Percentiles rank a stretch among this genome's conserved stretches.
These are phyloP conservation scores for Saccharomycopsis selenospora DNA, from an alignment of 805 yeast species.

Conservation along the genomic window DNA sequence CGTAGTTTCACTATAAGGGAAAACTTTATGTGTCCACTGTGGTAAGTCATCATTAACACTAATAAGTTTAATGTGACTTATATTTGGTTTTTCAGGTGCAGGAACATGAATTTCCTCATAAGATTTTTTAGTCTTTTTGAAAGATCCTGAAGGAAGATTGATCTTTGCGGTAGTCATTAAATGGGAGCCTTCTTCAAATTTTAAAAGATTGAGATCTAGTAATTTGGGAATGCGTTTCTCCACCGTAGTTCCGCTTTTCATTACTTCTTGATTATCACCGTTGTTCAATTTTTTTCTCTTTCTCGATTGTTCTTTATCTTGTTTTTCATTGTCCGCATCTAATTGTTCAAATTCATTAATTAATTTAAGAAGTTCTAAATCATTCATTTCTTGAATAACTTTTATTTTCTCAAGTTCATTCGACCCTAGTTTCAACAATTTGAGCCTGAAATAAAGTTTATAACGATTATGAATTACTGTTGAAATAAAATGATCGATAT, in stretches of 20 bases:
- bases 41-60: slow-evolving; percentile 44
- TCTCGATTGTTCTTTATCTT: slow-evolving; percentile 16
- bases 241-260: too few relatives aligned
- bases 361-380: slow-evolving; percentile 34
- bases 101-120: slow-evolving; percentile 94
- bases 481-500: slow-evolving; percentile 38
- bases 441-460: slow-evolving; percentile 48
- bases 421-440: slow-evolving; percentile 33
- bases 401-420: slow-evolving; percentile 31
- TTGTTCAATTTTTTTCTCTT: slow-evolving; percentile 7
- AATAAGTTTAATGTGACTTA: slow-evolving; percentile 16
- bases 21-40: slow-evolving; percentile 72
- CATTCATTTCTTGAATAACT: slow-evolving; percentile 38
- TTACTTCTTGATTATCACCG: slow-evolving; percentile 17
- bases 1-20: slow-evolving; percentile 57
- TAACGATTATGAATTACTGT: slow-evolving; percentile 43
- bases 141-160: slow-evolving; percentile 76
- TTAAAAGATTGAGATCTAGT: slow-evolving; percentile 56
- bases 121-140: slow-evolving; percentile 58
- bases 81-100: slow-evolving; percentile 52
- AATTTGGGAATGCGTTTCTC: slow-evolving; percentile 31
- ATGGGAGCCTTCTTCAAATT: slow-evolving; percentile 68
- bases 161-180: slow-evolving; percentile 61
- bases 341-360: slow-evolving; percentile 38
- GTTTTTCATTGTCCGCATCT: slow-evolving; percentile 24